Evolutionary conservation across 805 yeast species (phyloP).

Genomic region (Teunomyces lycoperdinae): DNA sequence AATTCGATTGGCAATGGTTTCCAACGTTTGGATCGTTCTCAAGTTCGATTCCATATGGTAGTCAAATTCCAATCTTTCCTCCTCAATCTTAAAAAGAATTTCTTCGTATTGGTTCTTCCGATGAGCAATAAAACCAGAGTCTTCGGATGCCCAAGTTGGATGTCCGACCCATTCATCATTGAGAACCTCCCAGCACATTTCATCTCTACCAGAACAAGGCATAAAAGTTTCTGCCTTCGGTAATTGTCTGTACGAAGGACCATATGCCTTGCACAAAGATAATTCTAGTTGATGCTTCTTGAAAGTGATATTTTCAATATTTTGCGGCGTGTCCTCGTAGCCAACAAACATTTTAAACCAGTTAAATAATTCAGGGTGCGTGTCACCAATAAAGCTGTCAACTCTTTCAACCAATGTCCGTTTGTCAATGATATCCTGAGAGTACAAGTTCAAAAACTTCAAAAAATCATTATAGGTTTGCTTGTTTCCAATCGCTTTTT

Average conservation of each 20-base stretch:
- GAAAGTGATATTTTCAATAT: conserved; percentile 82
- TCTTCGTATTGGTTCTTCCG: conserved; percentile 98
- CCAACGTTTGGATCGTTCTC: conserved; percentile 92
- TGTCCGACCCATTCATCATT: conserved; percentile 99
- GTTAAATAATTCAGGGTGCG: conserved; percentile 69
- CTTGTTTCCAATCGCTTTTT: conserved; percentile 82
- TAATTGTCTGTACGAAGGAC: conserved; percentile 88
- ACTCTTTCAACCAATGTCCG: conserved; percentile 78
- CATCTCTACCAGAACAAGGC: conserved; percentile 99
- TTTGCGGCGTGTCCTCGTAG: conserved; percentile 77
- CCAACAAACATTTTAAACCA: conserved; percentile 96
- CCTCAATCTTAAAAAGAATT: conserved; percentile 92
- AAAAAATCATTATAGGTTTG: conserved; percentile 90
- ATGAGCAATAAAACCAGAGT: conserved; percentile 98
- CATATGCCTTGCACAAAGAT: conserved; percentile 87
- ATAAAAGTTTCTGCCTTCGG: conserved; percentile 92
- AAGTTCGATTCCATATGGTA: conserved; percentile 92
- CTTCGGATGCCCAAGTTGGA: conserved; percentile 99
- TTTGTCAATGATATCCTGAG: conserved; percentile 88
- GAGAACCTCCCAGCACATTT: conserved; percentile 97
- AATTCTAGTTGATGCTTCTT: conserved; percentile 90
- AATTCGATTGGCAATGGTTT: conserved; percentile 90
- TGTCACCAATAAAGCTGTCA: conserved; percentile 77
- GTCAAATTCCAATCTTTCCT: conserved; percentile 96
- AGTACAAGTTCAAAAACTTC: conserved; percentile 80